A percentile compares a stretch with the other conserved stretches of the same genome.
phyloP scores from a whole-genome alignment of 192 early-diverging fungal species.

The Linnemannia exigua region DNA sequence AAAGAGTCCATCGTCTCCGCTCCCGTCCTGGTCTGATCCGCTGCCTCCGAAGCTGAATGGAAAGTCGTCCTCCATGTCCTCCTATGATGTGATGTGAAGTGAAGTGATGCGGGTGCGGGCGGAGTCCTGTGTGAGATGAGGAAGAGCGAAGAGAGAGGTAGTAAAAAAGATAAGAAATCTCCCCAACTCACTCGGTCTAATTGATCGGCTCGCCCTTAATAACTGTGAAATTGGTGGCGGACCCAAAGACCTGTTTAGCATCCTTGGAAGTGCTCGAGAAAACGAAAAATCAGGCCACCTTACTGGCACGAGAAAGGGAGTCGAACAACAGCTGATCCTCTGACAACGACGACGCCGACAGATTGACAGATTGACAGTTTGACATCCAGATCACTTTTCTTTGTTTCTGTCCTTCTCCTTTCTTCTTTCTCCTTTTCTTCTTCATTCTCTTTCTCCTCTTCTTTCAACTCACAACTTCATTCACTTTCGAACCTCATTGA shows the following conservation, averaged over 20 bases:
- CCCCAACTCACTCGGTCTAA: neutral
- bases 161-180: neutral
- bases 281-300: slow-evolving; percentile 8
- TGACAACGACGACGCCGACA: neutral
- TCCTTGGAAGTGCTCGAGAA: too few species aligned
- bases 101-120: too few species aligned
- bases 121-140: neutral
- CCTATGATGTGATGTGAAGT: neutral
- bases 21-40: slow-evolving; percentile 32
- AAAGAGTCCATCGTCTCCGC: slow-evolving; percentile 27
- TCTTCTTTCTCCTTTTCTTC: neutral
- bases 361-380: too few species aligned
- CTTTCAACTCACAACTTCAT: neutral
- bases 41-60: slow-evolving; percentile 42
- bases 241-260: neutral
- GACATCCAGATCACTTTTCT: neutral
- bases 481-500: neutral
- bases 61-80: slow-evolving; percentile 34
- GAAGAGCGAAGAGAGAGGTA: neutral
- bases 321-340: neutral
- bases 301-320: neutral
- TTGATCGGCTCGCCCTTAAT: neutral
- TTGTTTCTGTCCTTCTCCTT: neutral
- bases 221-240: neutral
- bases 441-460: neutral